These are phyloP conservation scores for Sclerotiophoma versabilis DNA, from an alignment of 2,329 filamentous ascomycete species.

Conservation along the genomic window DNA sequence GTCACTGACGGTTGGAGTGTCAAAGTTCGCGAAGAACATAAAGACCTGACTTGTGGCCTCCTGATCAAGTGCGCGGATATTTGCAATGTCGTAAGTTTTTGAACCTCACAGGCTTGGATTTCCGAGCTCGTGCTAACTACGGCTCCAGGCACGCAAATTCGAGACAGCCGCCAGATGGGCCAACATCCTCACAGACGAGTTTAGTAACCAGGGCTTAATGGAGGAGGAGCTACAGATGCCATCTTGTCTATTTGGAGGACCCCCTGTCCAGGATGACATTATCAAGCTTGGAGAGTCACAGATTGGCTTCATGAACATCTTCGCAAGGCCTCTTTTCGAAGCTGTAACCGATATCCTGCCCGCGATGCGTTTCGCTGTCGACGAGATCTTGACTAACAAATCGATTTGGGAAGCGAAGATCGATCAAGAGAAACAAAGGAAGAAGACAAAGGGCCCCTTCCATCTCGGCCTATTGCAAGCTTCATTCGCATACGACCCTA, in stretches of 20 bases:
- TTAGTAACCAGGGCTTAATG: conserved; percentile 90
- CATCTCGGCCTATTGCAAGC: conserved; percentile 29
- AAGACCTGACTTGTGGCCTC: conserved; percentile 83
- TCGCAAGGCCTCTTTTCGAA: conserved; percentile 90
- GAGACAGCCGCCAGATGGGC: conserved; percentile 88
- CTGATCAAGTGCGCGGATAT: conserved; percentile 99
- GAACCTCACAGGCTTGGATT: too few species aligned
- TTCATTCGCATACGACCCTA: conserved; percentile 38
- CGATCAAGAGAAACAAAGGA: conserved; percentile 64
- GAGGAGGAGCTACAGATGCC: conserved; percentile 86
- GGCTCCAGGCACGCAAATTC: conserved; percentile 68
- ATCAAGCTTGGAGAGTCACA: conserved; percentile 86
- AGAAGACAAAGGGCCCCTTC: conserved; percentile 46
- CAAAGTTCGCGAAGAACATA: conserved; percentile 77
- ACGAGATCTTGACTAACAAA: conserved; percentile 81
- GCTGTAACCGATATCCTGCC: conserved; percentile 87
- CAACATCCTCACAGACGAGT: conserved; percentile 91
- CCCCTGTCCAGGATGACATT: conserved; percentile 82
- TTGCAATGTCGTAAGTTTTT: conserved; percentile 79
- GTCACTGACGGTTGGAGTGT: conserved; percentile 76
- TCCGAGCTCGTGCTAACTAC: not conserved
- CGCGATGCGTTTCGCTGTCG: conserved; percentile 80
- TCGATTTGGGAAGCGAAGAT: conserved; percentile 74
- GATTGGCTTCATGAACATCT: conserved; percentile 95
- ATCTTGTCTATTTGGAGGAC: conserved; percentile 80